Evolutionary conservation across 108 stramenopile genomes (phyloP).

Genomic region (Parmales sp.): DNA sequence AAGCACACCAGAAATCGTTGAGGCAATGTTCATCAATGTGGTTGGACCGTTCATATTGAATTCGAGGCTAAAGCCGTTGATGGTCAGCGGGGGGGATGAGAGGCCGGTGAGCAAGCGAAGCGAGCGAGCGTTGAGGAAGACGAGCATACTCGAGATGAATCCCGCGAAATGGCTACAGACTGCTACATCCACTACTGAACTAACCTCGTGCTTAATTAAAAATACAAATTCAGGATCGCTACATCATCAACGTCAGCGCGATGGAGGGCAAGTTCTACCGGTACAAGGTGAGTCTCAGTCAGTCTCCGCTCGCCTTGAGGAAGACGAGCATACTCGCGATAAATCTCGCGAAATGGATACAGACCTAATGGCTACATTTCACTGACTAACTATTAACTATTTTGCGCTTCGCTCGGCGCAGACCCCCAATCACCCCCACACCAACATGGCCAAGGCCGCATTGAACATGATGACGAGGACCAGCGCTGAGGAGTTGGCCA

Average conservation of each 20-base stretch:
- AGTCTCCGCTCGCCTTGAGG: too few species aligned
- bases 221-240: conserved; percentile 66
- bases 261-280: conserved; percentile 91
- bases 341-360: too few species aligned
- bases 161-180: too few species aligned
- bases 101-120: too few species aligned
- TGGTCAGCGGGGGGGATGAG: conserved; percentile 33
- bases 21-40: conserved; percentile 81
- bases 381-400: background rate
- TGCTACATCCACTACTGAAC: too few species aligned
- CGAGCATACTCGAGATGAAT: too few species aligned
- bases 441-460: conserved; percentile 87
- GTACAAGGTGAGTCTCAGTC: conserved; percentile 84
- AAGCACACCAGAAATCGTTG: conserved; percentile 75
- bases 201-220: too few species aligned
- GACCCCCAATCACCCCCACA: conserved; percentile 27
- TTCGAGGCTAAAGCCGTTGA: conserved; percentile 67
- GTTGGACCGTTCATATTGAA: conserved; percentile 82
- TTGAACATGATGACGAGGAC: conserved; percentile 87
- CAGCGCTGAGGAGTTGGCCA: conserved; percentile 67
- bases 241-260: conserved; percentile 79
- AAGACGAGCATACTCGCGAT: too few species aligned
- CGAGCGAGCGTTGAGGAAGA: too few species aligned
- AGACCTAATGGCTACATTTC: too few species aligned
- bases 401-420: too few species aligned